Conservation (phyloP, 352 stramenopile genomes). For the Globisporangium paroecandrum region DNA sequence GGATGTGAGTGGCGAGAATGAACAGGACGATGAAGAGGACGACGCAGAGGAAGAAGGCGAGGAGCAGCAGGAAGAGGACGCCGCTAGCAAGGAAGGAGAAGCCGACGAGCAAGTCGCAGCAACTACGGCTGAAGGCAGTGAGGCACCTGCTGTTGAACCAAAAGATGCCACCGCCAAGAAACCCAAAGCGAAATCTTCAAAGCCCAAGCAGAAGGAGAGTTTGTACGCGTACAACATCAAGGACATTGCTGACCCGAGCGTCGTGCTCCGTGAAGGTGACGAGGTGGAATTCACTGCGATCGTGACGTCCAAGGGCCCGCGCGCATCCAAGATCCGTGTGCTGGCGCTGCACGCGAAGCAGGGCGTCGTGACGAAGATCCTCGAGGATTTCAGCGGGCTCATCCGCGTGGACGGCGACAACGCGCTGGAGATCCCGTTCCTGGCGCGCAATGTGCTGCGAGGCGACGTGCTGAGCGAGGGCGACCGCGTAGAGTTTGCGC, state of each 20-base stretch:
- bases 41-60: constrained; percentile 24
- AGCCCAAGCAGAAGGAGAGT: constrained; percentile 16
- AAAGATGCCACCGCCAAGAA: constrained; percentile 5
- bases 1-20: constrained; percentile 14
- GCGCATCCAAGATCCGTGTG: constrained; percentile 53
- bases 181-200: constrained; percentile 18
- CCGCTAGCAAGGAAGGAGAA: constrained; percentile 14
- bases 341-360: constrained; percentile 51
- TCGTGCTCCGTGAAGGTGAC: constrained; percentile 67
- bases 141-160: constrained; percentile 3
- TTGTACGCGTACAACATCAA: constrained; percentile 64
- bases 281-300: constrained; percentile 65
- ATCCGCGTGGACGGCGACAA: constrained; percentile 42
- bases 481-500: constrained; percentile 74
- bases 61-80: constrained; percentile 23
- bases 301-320: constrained; percentile 39
- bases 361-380: constrained; percentile 48
- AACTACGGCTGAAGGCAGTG: constrained; percentile 11
- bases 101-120: not conserved
- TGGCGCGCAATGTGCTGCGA: constrained; percentile 50
- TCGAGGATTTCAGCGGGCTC: constrained; percentile 49
- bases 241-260: constrained; percentile 49
- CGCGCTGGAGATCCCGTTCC: constrained; percentile 38
- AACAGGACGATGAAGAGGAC: constrained; percentile 10
- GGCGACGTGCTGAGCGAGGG: constrained; percentile 56